Evolutionary conservation across 2,329 filamentous ascomycete genomes (phyloP).

Genomic region (Ceratocystis smalleyi): DNA sequence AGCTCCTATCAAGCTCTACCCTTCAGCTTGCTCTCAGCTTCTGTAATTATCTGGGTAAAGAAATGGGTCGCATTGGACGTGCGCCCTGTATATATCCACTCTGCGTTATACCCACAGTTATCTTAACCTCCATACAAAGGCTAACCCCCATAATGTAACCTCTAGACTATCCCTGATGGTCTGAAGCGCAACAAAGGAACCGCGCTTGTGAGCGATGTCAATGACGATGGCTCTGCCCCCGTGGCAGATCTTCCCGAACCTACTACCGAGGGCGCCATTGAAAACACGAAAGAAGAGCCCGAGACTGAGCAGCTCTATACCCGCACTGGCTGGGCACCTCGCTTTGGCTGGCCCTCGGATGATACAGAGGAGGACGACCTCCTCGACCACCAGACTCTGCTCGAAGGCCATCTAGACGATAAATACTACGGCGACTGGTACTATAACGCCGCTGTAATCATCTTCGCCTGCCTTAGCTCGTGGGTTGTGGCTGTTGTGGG

Average conservation of each 20-base stretch:
- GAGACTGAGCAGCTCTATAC: constrained; percentile 34
- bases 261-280: constrained; percentile 52
- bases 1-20: not conserved
- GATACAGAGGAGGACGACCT: constrained; percentile 48
- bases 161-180: constrained; percentile 45
- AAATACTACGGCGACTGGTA: constrained; percentile 97
- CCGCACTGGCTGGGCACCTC: constrained; percentile 72
- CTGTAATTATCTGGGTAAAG: constrained; percentile 2
- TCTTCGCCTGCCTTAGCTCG: constrained; percentile 78
- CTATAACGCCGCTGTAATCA: constrained; percentile 85
- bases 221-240: constrained; percentile 47
- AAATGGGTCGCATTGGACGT: not conserved
- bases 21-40: constrained; percentile 16
- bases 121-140: not conserved
- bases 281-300: constrained; percentile 36
- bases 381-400: constrained; percentile 73
- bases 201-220: constrained; percentile 63
- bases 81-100: not conserved
- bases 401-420: constrained; percentile 73
- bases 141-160: not conserved
- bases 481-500: constrained; percentile 84
- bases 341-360: constrained; percentile 56
- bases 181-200: constrained; percentile 50
- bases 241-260: constrained; percentile 66
- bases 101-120: not conserved